Evolutionary conservation across 306 rosid genomes (phyloP).

Genomic region (Vicia sativa): DNA sequence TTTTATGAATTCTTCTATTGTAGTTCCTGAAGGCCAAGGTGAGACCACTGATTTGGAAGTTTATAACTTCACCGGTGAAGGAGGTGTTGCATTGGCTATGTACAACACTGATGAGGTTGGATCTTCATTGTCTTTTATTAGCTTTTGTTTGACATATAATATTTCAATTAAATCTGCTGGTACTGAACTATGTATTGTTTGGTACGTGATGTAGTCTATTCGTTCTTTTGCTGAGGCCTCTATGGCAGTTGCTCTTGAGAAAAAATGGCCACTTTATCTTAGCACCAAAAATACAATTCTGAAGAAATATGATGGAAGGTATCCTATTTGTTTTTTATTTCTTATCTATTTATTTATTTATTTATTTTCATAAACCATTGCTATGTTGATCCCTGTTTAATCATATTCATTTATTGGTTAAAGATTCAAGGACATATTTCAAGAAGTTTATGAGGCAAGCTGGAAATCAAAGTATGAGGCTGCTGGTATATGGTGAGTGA

Average conservation of each 20-base stretch:
- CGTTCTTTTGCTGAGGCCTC: constrained; percentile 91
- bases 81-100: constrained; percentile 93
- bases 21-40: constrained; percentile 80
- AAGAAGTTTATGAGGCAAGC: constrained; percentile 90
- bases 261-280: constrained; percentile 98
- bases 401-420: constrained; percentile 40
- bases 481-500: constrained; percentile 90
- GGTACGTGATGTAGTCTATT: constrained; percentile 67
- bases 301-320: constrained; percentile 99
- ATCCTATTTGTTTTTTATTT: constrained; percentile 34
- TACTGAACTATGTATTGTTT: constrained; percentile 33
- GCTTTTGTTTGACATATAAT: constrained; percentile 23
- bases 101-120: constrained; percentile 96
- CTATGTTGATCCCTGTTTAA: neutral
- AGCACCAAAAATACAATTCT: constrained; percentile 98
- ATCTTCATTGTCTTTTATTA: constrained; percentile 30
- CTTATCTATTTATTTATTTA: constrained; percentile 33
- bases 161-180: constrained; percentile 29
- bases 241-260: constrained; percentile 81
- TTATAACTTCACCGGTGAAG: constrained; percentile 82
- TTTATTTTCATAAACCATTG: constrained; percentile 10
- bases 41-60: constrained; percentile 82
- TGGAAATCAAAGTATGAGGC: constrained; percentile 96
- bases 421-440: constrained; percentile 98
- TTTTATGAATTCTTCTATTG: constrained; percentile 38